Evolutionary conservation across 169 alveolate species (phyloP), one percentile per base, ranked within the genome.

Genomic region (Eimeria acervulina): DNA sequence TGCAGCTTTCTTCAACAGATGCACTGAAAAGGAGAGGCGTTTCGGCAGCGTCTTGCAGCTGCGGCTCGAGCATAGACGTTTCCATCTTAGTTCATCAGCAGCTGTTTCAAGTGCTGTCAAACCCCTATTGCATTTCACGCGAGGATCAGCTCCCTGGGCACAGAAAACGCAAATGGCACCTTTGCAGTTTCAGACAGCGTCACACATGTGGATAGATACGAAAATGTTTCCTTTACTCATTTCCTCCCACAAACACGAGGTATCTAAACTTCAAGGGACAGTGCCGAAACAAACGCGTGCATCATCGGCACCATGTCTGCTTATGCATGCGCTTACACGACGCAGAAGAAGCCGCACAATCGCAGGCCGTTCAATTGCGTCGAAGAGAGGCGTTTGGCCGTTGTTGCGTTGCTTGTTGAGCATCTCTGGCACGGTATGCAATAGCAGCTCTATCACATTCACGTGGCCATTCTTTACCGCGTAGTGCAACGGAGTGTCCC

Each of bases 391-490:
- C 42, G 93, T 87, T 15, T 63, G 83, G 26, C 81, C 93, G 26
- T 87, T 36, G 40, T 10, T 51, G 0, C 93, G 61, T 28, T 36
- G 81, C 66, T 23, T 70, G 93, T 87, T 87, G 10, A 87, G n/a
- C 93, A 87, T 87, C 42, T 31, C 93, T 23, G 93, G 93, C 17
- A 61, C 44, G 2, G 3, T 21, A 21, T 33, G 21, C 66, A 87
- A 36, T 26, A 87, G 81, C 81, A 87, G 6, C 44, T 87, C 93
- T 31, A 87, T 61, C 44, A 87, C 83, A 19, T 38, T 38, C 12
- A 61, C 63, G 83, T 87, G 93, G 21, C 93, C 93, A 19, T 72
- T 72, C 93, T 87, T 87, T n/a, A 63, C 93, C 33, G 93, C 93
- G 33, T 87, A 59, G 63, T 87, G 93, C 81, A 87, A 63, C 40